Percentiles rank a stretch among this genome's conserved stretches.
These are phyloP conservation scores for Paramecium primaurelia DNA, from an alignment of 73 alveolate species.

Conservation along the genomic window DNA sequence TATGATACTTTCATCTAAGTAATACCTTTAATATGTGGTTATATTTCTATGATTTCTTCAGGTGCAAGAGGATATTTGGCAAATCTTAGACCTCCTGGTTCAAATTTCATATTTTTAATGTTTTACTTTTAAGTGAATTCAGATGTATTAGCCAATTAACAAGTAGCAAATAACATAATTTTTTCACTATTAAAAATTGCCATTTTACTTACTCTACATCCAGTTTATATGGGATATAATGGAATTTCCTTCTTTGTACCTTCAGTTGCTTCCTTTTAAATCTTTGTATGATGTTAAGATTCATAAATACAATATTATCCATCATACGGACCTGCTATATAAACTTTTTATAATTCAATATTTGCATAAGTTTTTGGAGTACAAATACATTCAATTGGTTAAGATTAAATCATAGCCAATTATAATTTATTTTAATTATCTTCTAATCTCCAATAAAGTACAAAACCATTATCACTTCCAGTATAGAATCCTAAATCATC, in stretches of 20 bases:
- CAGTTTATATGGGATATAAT: conserved; percentile 49
- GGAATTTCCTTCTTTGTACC: conserved; percentile 51
- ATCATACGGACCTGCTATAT: conserved; percentile 21
- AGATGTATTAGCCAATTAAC: conserved; percentile 55
- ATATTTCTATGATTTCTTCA: conserved; percentile 63
- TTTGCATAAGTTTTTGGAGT: background rate
- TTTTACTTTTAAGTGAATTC: background rate
- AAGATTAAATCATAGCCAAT: background rate
- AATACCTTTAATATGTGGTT: conserved; percentile 73
- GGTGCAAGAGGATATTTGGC: conserved; percentile 69
- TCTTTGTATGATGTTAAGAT: background rate
- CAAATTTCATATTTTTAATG: background rate
- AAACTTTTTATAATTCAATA: background rate
- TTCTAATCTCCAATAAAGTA: conserved; percentile 80
- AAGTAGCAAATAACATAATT: conserved; percentile 72
- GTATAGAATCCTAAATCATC: conserved; percentile 90
- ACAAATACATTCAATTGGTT: background rate
- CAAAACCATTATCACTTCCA: conserved; percentile 88
- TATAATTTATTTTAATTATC: conserved; percentile 61
- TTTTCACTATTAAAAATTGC: conserved; percentile 71
- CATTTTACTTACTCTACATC: conserved; percentile 62
- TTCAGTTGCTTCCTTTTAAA: conserved; percentile 27
- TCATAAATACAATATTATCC: background rate
- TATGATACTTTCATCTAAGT: conserved; percentile 73
- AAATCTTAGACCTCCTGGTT: conserved; percentile 75